These are phyloP conservation scores for Magnusiomyces magnusii DNA, from an alignment of 1,139 yeast genomes.

Conservation along the genomic window DNA sequence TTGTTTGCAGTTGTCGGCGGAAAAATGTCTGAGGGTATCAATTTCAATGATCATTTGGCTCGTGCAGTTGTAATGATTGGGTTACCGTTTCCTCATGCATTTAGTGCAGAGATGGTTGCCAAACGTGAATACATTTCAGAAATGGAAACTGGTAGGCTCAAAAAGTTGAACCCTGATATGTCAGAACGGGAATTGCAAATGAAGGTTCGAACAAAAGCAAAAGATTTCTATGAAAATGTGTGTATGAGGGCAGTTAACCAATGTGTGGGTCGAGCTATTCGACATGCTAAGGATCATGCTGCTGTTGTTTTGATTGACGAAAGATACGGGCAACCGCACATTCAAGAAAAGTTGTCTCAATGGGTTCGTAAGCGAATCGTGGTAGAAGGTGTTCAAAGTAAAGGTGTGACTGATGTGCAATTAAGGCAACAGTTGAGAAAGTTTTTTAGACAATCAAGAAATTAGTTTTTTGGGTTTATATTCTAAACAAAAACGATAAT, in stretches of 20 bases:
- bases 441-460: not conserved
- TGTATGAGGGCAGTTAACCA: slow-evolving; percentile 94
- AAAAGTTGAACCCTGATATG: slow-evolving; percentile 16
- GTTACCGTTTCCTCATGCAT: slow-evolving; percentile 80
- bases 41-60: slow-evolving; percentile 79
- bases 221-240: slow-evolving; percentile 69
- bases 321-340: slow-evolving; percentile 45
- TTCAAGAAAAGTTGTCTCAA: slow-evolving; percentile 58
- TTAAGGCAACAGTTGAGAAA: not conserved
- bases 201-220: slow-evolving; percentile 43
- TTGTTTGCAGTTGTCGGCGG: slow-evolving; percentile 90
- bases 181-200: not conserved
- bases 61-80: slow-evolving; percentile 87
- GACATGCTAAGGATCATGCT: slow-evolving; percentile 79
- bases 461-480: not conserved
- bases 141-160: slow-evolving; percentile 34
- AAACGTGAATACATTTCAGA: slow-evolving; percentile 49
- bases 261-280: slow-evolving; percentile 85
- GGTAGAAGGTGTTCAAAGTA: not conserved
- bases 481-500: too few species aligned
- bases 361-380: slow-evolving; percentile 53
- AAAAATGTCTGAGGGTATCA: slow-evolving; percentile 88
- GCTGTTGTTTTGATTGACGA: slow-evolving; percentile 63
- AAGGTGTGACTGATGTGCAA: not conserved
- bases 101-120: slow-evolving; percentile 76